Conservation (phyloP, 2,329 filamentous ascomycete species). For the Colletotrichum sp. region DNA sequence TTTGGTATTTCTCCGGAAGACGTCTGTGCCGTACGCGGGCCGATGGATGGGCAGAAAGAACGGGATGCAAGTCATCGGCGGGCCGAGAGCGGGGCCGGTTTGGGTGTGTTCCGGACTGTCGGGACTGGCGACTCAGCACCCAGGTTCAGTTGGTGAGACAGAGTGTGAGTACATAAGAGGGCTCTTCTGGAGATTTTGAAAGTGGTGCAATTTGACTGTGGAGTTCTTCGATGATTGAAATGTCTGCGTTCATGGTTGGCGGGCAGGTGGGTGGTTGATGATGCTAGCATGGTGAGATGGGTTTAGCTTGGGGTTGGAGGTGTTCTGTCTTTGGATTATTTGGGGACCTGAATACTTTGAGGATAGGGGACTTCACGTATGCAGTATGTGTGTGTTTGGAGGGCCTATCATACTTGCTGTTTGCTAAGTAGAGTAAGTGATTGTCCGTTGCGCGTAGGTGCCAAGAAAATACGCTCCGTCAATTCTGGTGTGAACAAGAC, state of each 20-base stretch:
- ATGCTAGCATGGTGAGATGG: no score
- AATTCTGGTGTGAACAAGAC: no score
- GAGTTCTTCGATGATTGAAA: not conserved
- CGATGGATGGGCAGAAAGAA: not conserved
- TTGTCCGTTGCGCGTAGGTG: not conserved
- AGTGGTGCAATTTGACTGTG: not conserved
- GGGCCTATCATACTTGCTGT: not conserved
- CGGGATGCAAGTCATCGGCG: not conserved
- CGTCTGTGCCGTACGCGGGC: not conserved
- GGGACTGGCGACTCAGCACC: not conserved
- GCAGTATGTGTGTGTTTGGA: not conserved
- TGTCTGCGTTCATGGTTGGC: no score
- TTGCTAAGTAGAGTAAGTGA: not conserved
- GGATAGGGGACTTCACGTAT: fast-evolving
- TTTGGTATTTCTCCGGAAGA: not conserved
- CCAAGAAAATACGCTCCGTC: not conserved
- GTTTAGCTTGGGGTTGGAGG: not conserved
- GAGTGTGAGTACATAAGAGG: not conserved
- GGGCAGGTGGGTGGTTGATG: no score
- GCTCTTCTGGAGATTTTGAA: not conserved
- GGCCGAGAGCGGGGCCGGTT: not conserved
- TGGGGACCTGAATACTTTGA: fast-evolving
- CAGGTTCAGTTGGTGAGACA: not conserved
- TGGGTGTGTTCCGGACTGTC: not conserved
- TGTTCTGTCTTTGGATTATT: not conserved